A percentile compares a stretch with the other conserved stretches of the same genome.
Evolutionary conservation across 257 asterid species (phyloP).

Genomic region (Nicotiana obtusifolia): DNA sequence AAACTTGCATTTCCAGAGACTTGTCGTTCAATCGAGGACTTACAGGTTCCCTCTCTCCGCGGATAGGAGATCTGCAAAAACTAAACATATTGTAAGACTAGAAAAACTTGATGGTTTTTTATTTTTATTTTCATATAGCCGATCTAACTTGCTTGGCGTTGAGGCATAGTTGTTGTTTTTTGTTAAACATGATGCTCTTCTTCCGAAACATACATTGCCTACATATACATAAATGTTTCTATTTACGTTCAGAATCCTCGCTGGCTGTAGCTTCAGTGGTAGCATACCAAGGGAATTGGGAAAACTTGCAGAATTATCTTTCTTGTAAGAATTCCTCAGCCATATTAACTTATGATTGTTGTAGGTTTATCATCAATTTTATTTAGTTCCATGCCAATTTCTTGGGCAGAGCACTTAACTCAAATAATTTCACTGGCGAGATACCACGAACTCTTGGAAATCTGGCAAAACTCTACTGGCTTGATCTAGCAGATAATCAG

Average conservation of each 20-base stretch:
- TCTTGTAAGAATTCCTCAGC: slow-evolving; percentile 52
- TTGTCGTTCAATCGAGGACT: slow-evolving; percentile 83
- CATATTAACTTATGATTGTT: neutral
- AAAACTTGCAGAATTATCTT: slow-evolving; percentile 68
- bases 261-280: slow-evolving; percentile 86
- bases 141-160: too few species aligned
- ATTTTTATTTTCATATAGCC: too few species aligned
- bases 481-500: slow-evolving; percentile 85
- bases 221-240: neutral
- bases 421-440: slow-evolving; percentile 78
- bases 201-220: neutral
- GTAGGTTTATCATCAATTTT: neutral
- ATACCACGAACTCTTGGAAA: slow-evolving; percentile 87
- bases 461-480: slow-evolving; percentile 83
- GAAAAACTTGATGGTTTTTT: neutral
- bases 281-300: slow-evolving; percentile 78
- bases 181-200: too few species aligned
- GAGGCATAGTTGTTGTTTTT: too few species aligned
- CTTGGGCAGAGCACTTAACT: slow-evolving; percentile 74
- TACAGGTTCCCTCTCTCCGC: slow-evolving; percentile 72
- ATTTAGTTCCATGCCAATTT: neutral
- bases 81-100: slow-evolving; percentile 58
- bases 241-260: slow-evolving; percentile 60
- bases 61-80: slow-evolving; percentile 72
- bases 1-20: slow-evolving; percentile 48